These are phyloP conservation scores for Elsinoe necatrix DNA, from an alignment of 2,329 filamentous ascomycete species.

Conservation along the genomic window DNA sequence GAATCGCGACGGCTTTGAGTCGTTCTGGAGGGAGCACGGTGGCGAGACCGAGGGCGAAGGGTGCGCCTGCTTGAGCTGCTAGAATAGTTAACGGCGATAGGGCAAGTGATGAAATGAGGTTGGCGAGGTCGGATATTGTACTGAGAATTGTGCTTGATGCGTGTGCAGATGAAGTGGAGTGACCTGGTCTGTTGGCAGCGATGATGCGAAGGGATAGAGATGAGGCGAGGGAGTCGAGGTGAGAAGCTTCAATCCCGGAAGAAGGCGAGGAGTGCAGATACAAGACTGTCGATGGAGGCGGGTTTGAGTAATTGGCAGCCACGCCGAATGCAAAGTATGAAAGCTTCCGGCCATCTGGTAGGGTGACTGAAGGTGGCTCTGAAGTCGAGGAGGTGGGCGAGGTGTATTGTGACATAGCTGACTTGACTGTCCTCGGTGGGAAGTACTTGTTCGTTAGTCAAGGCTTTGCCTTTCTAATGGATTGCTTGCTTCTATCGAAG, in stretches of 20 bases:
- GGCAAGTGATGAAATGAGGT: neutral
- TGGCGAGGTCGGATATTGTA: constrained; percentile 1
- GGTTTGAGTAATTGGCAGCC: neutral
- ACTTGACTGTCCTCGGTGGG: neutral
- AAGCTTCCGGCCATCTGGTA: constrained; percentile 1
- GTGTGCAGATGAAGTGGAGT: neutral
- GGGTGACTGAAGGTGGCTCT: neutral
- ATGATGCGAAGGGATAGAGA: neutral
- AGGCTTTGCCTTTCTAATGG: too few relatives aligned
- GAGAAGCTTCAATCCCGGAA: neutral
- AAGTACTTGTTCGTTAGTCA: too few relatives aligned
- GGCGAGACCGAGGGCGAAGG: neutral
- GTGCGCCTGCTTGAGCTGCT: neutral
- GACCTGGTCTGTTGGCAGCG: neutral
- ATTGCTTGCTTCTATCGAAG: neutral
- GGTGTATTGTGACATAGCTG: constrained; percentile 6
- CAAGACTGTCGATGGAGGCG: neutral
- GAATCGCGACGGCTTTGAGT: neutral
- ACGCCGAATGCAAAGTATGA: neutral
- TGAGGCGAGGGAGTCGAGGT: neutral
- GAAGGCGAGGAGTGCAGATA: neutral
- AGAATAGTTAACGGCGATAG: neutral
- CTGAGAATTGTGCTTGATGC: neutral
- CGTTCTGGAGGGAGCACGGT: neutral
- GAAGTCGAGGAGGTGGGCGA: neutral